Conservation (phyloP, 352 stramenopile species). For the Phytophthora cryptogea region DNA sequence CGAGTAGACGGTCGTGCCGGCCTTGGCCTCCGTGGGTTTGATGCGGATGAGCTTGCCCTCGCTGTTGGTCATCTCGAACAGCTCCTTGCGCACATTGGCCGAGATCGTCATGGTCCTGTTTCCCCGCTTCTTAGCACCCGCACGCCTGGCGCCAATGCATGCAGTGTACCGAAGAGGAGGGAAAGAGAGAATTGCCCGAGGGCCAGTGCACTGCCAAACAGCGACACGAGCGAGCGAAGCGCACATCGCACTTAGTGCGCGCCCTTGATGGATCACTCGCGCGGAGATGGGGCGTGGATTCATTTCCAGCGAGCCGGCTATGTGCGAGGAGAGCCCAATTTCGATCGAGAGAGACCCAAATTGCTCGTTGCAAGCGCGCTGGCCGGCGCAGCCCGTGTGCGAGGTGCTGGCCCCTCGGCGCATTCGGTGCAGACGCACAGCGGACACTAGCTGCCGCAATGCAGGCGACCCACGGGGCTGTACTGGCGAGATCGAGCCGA, state of each 20-base stretch:
- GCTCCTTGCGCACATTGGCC: slow-evolving; percentile 83
- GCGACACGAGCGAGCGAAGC: slow-evolving; percentile 29
- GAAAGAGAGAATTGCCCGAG: slow-evolving; percentile 42
- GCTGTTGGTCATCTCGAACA: slow-evolving; percentile 82
- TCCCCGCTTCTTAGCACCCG: slow-evolving; percentile 19
- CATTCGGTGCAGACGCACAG: neutral
- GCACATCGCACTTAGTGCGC: slow-evolving; percentile 57
- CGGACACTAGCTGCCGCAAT: too few species aligned
- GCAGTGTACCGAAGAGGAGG: slow-evolving; percentile 22
- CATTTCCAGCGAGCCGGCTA: slow-evolving; percentile 5
- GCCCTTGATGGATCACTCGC: slow-evolving; percentile 23
- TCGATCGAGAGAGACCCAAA: neutral
- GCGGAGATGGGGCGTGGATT: slow-evolving; percentile 25
- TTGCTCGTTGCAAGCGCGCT: too few species aligned
- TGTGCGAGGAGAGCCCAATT: slow-evolving; percentile 4
- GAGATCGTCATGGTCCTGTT: slow-evolving; percentile 79
- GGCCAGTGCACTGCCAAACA: slow-evolving; percentile 34
- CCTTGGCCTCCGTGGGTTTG: slow-evolving; percentile 84
- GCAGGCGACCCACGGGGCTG: neutral
- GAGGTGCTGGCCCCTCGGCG: neutral
- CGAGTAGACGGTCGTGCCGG: slow-evolving; percentile 83
- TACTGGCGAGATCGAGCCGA: slow-evolving; percentile 11
- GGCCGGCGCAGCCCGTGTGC: too few species aligned
- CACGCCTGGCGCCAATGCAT: slow-evolving; percentile 31
- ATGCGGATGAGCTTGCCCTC: slow-evolving; percentile 86